Base-by-base conservation (phyloP, 176 grass and related monocot species). In the Carex myosuroides region DNA sequence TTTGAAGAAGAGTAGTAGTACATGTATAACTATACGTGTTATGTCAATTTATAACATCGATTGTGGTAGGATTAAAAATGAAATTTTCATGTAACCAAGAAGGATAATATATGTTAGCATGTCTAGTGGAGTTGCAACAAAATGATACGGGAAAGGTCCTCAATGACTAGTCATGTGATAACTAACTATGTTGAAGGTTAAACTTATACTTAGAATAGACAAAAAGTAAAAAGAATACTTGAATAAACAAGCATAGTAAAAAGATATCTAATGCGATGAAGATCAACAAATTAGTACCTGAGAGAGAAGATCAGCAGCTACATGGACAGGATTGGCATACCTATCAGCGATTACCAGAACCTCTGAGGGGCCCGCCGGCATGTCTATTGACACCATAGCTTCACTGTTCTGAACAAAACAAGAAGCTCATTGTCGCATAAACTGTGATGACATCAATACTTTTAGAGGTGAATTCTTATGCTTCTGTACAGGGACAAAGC, bases 301-400 rank as follows among this genome's bases (percentile, higher is more conserved):
- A 79, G 95, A 98, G 9, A 98, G 88, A 39, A 98, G 81, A 91
- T 95, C 95, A 78, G 95, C 95, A 71, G 95, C 95, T 86, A 98
- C 85, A 85, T 95, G 86, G 87, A 95, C 89, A 81, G 91, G 91
- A 79, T 93, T 95, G 14, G 95, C 84, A 83, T 91, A 87, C 68
- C 87, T 90, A 82, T 98, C 95, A 65, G 95, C 92, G 50, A 98
- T 95, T 46, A 98, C 95, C 46, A 98, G 60, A 82, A 98, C 95
- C 83, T 98, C 95, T 67, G 95, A 98, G 86, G 95, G 92, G 13
- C 92, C 95, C 68, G 92, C 95, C 46, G 95, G 95, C 95, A 98
- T 98, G 60, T 98, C 95, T 80, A 98, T 95, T 54, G 92, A 94
- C 59, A 98, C 86, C 92, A 98, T 98, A 81, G 92, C 92, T 93